Base-by-base conservation (phyloP, 305 asterid genomes). In the Nicotiana rustica region DNA sequence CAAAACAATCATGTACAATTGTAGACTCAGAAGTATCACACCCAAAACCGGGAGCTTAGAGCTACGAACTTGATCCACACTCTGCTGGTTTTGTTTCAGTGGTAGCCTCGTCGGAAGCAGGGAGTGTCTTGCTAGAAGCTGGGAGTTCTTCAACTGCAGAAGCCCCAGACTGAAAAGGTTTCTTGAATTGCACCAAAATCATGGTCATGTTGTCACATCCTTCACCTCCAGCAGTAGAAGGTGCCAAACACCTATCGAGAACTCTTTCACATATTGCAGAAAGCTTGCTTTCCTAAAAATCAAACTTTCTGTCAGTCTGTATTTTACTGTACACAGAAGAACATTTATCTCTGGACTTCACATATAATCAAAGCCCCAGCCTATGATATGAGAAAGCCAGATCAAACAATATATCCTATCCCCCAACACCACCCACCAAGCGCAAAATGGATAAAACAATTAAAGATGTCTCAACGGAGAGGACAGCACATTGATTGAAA, bases 171-270 rank as follows among this genome's bases (percentile, higher is more conserved):
- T 79, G 78, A 19, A 80, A 64, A 13, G 86, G 77, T 85, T 94
- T 93, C 91, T 89, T 90, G 83, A 95, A 92, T 70, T 95, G 95
- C 76, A 96, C 98, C 86, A 96, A 41, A 79, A 96, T 93, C 97
- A 96, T 96, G 12, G 99, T 96, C 99, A 96, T 96, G 93, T 96
- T 96, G 84, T 96, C 98, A 19, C 99, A 96, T 70, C 99, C 99
- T 88, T 96, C 99, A 9, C 97, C 99, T 82, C 94, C 93, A 29
- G 93, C 91, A 19, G 98, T 93, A 49, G 97, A 89, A 38, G 99
- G 99, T 0, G 99, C 99, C 60, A 94, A 88, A 86, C 99, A 96
- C 87, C 94, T 87, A 83, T 96, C 96, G 1, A 96, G 89, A 36
- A 93, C 97, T 80, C 89, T 93, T 86, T 94, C 99, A 83, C 99